Base-by-base conservation (phyloP, 169 alveolate species). In the Babesia ovis region DNA sequence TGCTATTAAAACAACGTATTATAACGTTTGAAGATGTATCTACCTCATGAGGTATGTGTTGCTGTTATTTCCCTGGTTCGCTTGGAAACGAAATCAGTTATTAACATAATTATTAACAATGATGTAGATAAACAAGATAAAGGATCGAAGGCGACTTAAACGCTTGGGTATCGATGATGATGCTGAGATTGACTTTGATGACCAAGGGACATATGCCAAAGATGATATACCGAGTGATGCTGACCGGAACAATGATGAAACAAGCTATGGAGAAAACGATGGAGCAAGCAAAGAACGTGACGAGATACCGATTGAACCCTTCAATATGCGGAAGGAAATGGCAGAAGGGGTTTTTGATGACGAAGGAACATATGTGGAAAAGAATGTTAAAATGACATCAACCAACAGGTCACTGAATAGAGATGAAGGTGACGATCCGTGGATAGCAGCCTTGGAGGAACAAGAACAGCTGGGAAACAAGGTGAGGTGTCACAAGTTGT, bases 271-370 rank as follows among this genome's bases (percentile, higher is more conserved):
- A 20, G 50, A 31, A 4, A 20, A 20, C 14, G 56, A 6, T 48
- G 56, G 27, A 48, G 20, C 9, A 8, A 20, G 9, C 14, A 20
- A 18, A 48, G 18, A 34, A 35, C 16, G 48, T 3, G 51, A 32
- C 70, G 57, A 48, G 6, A 39, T 64, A 23, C 68, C 76, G n/a
- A 75, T 83, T 3, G 90, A 83, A 43, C 90, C 90, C 12, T 83
- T 83, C 71, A 67, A 83, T 43, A 83, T 83, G 90, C 60, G 72
- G 32, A 67, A 59, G 34, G 90, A 84, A 64, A 58, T 84, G 70
- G 66, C 54, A 58, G 84, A 84, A 45, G 90, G 90, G 27, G 76
- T 69, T 23, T 76, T 84, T 27, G 90, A 84, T 43, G 68, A 60
- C 54, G 59, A 56, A 48, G 90, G 90, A 4, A 84, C 60, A 18